Conservation (phyloP, 495 filamentous ascomycete species). For the Cenococcum geophilum region DNA sequence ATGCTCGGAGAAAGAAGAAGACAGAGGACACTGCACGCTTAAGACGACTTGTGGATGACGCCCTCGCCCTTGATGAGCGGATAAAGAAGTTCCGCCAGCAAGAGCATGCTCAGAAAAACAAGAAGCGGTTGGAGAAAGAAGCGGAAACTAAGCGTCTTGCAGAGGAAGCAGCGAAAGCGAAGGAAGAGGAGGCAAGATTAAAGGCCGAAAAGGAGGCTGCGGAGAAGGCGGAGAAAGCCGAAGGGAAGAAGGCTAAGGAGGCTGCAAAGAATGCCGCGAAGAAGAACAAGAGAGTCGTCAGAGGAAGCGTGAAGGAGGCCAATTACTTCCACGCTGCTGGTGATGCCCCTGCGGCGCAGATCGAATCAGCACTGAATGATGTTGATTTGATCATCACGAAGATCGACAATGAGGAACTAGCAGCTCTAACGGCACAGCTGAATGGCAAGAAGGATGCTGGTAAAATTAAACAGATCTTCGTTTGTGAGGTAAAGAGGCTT, state of each 20-base stretch:
- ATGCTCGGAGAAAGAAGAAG: constrained; percentile 98
- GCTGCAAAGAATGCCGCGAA: constrained; percentile 95
- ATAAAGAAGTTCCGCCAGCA: constrained; percentile 95
- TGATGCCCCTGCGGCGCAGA: constrained; percentile 61
- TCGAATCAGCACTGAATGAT: constrained; percentile 77
- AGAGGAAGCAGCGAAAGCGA: constrained; percentile 71
- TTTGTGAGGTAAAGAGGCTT: constrained; percentile 64
- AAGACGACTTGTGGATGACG: constrained; percentile 81
- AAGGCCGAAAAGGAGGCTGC: constrained; percentile 78
- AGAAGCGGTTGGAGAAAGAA: constrained; percentile 84
- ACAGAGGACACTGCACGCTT: constrained; percentile 89
- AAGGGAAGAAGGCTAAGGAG: constrained; percentile 94
- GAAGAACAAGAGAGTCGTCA: constrained; percentile 98
- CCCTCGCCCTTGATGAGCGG: constrained; percentile 74
- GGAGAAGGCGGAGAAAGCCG: constrained; percentile 72
- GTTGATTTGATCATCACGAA: constrained; percentile 84
- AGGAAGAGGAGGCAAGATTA: constrained; percentile 68
- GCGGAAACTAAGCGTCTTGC: constrained; percentile 77
- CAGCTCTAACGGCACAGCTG: constrained; percentile 68
- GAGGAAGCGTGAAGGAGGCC: constrained; percentile 85
- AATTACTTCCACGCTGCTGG: constrained; percentile 77
- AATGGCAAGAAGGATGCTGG: constrained; percentile 51
- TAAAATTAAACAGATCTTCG: constrained; percentile 60
- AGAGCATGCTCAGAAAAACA: constrained; percentile 87
- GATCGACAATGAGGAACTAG: constrained; percentile 84